Base-by-base conservation (phyloP, 164 flowering plant genomes). In the Buxus sempervirens region DNA sequence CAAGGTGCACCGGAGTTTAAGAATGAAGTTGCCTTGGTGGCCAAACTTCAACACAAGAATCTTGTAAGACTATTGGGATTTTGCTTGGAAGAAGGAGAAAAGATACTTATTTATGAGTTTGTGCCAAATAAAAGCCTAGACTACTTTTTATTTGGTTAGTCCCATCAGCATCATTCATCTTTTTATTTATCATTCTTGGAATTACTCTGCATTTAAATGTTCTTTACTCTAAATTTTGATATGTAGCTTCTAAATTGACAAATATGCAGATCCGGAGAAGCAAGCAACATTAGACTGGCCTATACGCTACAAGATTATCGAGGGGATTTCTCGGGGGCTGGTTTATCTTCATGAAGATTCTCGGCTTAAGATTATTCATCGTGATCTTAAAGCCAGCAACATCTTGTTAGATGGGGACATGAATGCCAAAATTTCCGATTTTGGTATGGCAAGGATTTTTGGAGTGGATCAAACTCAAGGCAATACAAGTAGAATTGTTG, bases 321-420 rank as follows among this genome's bases (percentile, higher is more conserved):
- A 42, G 74, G 42, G 82, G 82, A 4, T 55, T 79, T 15, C 56
- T 71, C n/a, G n/a, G n/a, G n/a, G n/a, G n/a, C n/a, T n/a, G n/a
- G n/a, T n/a, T 10, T 79, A 76, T 27, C 79, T 79, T 64, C 82
- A 79, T 48, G 69, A 71, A 28, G 82, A 79, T 23, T 79, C 82
- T 4, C 42, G 79, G 23, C 69, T 79, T 16, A 73, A 25, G 24
- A 76, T 79, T 32, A 73, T 79, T 48, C 82, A 79, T 14, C 49
- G 82, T 6, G 82, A 79, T 72, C 78, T 79, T 48, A 79, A 76
- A 36, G 42, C 79, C 14, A 73, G 70, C 68, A 76, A 79, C 32
- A 66, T 79, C 18, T 63, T 79, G 38, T 24, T 76, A 54, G 79
- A 79, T 23, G 28, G 20, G 10, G 69, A 65, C 10, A 71, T 74